These are phyloP conservation scores for Hymenoscyphus repandus DNA, from an alignment of 2,329 filamentous ascomycete genomes.

Conservation along the genomic window DNA sequence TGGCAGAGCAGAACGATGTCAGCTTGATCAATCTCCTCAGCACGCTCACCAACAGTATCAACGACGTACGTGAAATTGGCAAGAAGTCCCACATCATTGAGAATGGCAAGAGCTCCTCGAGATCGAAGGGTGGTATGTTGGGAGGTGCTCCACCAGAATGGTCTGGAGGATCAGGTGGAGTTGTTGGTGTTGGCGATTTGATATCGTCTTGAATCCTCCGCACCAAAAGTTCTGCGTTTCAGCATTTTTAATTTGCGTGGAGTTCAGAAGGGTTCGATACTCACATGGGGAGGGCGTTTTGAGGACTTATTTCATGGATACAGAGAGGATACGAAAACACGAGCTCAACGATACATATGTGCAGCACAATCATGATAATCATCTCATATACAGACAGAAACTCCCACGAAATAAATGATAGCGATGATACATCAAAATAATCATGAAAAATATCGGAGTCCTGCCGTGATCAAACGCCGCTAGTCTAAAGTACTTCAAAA, in stretches of 20 bases:
- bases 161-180: slow-evolving; percentile 1
- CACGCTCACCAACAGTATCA: slow-evolving; percentile 66
- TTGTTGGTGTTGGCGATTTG: slow-evolving; percentile 21
- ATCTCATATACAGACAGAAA: no score
- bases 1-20: slow-evolving; percentile 80
- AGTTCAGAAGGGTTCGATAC: slow-evolving; percentile 12
- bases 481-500: neutral
- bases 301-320: slow-evolving; percentile 12
- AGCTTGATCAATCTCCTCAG: slow-evolving; percentile 72
- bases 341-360: slow-evolving; percentile 16
- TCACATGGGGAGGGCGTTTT: slow-evolving; percentile 16
- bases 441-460: neutral
- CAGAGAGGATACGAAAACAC: slow-evolving; percentile 7
- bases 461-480: neutral
- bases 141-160: neutral
- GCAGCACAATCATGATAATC: neutral
- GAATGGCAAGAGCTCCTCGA: slow-evolving; percentile 1
- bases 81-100: slow-evolving; percentile 54
- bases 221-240: neutral
- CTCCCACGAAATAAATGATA: no score
- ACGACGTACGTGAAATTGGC: slow-evolving; percentile 66
- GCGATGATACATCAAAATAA: neutral
- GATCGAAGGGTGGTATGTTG: no score
- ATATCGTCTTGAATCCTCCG: slow-evolving; percentile 9
- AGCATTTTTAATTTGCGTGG: slow-evolving; percentile 2